Evolutionary conservation across 2,329 filamentous ascomycete genomes (phyloP).

Genomic region (Fusarium anthophilum): DNA sequence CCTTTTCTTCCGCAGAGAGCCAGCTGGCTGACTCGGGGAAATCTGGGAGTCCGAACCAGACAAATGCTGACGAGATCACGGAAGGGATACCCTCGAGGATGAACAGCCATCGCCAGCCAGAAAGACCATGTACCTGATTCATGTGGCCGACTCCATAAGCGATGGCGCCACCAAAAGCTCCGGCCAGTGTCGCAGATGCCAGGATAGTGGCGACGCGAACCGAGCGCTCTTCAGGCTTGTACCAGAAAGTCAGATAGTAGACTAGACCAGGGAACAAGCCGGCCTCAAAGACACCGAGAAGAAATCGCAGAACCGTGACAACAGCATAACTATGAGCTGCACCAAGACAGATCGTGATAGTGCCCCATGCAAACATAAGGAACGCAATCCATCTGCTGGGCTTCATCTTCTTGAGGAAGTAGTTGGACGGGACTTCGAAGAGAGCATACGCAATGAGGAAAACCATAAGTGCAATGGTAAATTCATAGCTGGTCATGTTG

Average conservation of each 20-base stretch:
- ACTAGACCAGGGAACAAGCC: constrained; percentile 39
- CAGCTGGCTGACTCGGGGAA: constrained; percentile 71
- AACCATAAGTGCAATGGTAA: constrained; percentile 61
- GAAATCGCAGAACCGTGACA: constrained; percentile 43
- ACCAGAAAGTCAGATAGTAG: constrained; percentile 71
- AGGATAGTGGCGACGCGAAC: constrained; percentile 73
- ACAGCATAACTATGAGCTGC: constrained; percentile 48
- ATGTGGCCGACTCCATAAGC: constrained; percentile 76
- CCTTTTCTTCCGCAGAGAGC: constrained; percentile 65
- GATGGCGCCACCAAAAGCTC: constrained; percentile 75
- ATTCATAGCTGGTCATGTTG: constrained; percentile 57
- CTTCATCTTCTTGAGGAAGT: constrained; percentile 57
- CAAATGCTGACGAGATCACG: constrained; percentile 65
- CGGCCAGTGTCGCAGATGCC: constrained; percentile 71
- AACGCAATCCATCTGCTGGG: constrained; percentile 57
- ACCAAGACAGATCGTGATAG: constrained; percentile 55
- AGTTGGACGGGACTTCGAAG: constrained; percentile 56
- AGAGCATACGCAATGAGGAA: constrained; percentile 65
- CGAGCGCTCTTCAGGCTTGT: constrained; percentile 73
- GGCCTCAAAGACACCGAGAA: constrained; percentile 47
- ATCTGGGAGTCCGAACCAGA: constrained; percentile 74
- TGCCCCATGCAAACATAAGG: constrained; percentile 46
- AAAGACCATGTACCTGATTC: constrained; percentile 66
- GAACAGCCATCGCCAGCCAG: constrained; percentile 73
- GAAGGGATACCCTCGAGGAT: constrained; percentile 71